A percentile compares a stretch with the other conserved stretches of the same genome.
Conservation (phyloP, 192 early-diverging fungal genomes). For the Podila clonocystis region DNA sequence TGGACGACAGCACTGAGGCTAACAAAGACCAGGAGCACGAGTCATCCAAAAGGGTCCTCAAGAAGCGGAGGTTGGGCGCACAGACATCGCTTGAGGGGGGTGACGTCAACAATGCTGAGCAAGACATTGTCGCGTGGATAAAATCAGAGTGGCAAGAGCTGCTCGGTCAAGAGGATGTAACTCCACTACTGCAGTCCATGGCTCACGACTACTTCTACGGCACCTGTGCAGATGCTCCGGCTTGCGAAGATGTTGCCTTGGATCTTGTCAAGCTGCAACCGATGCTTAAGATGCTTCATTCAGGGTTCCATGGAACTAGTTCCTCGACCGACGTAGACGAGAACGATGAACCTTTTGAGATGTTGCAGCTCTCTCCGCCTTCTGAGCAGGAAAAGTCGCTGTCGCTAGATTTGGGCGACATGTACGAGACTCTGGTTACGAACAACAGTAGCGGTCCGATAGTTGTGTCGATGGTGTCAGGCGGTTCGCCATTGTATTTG, state of each 20-base stretch:
- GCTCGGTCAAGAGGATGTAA: neutral
- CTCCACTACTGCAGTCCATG: neutral
- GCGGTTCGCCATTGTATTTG: slow-evolving; percentile 25
- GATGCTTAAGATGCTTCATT: slow-evolving; percentile 15
- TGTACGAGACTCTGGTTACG: slow-evolving; percentile 17
- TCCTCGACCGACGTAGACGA: neutral
- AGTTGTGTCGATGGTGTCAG: slow-evolving; percentile 7
- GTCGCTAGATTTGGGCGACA: slow-evolving; percentile 18
- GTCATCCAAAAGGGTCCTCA: neutral
- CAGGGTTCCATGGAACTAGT: slow-evolving; percentile 17
- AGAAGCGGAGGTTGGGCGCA: neutral
- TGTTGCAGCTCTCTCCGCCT: neutral
- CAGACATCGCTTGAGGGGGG: neutral
- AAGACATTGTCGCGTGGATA: slow-evolving; percentile 17
- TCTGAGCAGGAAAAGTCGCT: neutral
- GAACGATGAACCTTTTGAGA: neutral
- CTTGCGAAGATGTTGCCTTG: slow-evolving; percentile 9
- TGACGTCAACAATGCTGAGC: neutral
- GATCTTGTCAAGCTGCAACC: slow-evolving; percentile 31
- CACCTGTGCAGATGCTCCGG: slow-evolving; percentile 12
- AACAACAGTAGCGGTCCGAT: slow-evolving; percentile 5
- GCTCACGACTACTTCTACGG: slow-evolving; percentile 25
- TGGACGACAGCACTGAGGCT: neutral
- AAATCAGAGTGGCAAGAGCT: neutral
- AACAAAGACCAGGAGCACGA: slow-evolving; percentile 8